These are phyloP conservation scores for Saccharomycopsis phalli DNA, from an alignment of 1,139 yeast genomes.

Conservation along the genomic window DNA sequence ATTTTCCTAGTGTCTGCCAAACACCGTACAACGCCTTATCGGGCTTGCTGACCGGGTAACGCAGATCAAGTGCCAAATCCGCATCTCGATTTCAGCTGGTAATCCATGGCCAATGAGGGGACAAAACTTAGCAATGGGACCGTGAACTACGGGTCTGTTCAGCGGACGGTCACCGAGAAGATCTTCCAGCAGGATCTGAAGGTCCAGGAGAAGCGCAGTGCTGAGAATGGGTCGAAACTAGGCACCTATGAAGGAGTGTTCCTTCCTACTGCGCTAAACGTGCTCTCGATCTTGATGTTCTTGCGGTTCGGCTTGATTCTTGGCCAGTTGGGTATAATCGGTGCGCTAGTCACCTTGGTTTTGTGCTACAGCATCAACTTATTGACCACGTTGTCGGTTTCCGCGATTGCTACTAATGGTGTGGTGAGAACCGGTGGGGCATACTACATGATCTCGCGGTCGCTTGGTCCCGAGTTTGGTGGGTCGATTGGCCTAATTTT, in stretches of 20 bases:
- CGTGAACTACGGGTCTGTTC: conserved; percentile 1
- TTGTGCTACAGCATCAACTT: conserved; percentile 59
- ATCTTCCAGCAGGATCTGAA: conserved; percentile 13
- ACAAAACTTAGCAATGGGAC: background rate
- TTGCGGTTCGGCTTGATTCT: conserved; percentile 70
- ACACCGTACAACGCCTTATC: background rate
- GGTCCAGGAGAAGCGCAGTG: background rate
- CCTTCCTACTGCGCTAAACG: conserved; percentile 67
- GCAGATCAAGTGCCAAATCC: background rate
- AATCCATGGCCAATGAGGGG: background rate
- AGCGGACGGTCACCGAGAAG: conserved; percentile 4
- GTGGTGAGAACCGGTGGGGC: conserved; percentile 83
- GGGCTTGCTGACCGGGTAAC: no score
- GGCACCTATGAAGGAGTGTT: conserved; percentile 75
- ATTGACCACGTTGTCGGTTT: conserved; percentile 61
- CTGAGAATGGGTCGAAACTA: conserved; percentile 32
- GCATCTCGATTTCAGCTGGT: background rate
- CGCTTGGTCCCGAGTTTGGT: conserved; percentile 77
- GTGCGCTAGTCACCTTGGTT: conserved; percentile 47
- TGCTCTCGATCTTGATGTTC: conserved; percentile 73
- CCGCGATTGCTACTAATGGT: conserved; percentile 78
- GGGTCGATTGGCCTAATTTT: conserved; percentile 76
- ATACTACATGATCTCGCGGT: conserved; percentile 71
- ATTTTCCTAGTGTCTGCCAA: background rate
- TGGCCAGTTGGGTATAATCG: conserved; percentile 69